phyloP scores from a whole-genome alignment of 805 yeast species.

The Candida montana region DNA sequence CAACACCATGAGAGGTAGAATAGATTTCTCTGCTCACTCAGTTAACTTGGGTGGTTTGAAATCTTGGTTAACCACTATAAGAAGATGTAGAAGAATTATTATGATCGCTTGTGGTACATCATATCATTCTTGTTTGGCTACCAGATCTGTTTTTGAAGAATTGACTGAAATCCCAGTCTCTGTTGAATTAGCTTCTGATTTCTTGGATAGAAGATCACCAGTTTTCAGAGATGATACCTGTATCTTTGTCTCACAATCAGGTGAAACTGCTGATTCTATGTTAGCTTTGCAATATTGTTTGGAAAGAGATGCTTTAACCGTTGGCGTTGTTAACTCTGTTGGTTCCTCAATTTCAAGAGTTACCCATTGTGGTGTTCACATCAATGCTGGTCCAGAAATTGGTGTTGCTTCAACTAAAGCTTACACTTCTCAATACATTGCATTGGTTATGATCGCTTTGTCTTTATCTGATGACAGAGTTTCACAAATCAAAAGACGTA shows the following conservation, averaged over 20 bases:
- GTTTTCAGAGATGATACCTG: slow-evolving; percentile 98
- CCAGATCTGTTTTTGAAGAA: slow-evolving; percentile 94
- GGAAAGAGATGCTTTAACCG: slow-evolving; percentile 95
- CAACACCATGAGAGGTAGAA: slow-evolving; percentile 99
- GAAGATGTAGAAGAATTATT: slow-evolving; percentile 90
- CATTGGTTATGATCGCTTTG: slow-evolving; percentile 92
- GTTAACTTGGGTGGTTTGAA: slow-evolving; percentile 89
- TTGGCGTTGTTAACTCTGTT: slow-evolving; percentile 95
- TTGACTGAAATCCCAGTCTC: slow-evolving; percentile 90
- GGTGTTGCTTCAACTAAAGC: slow-evolving; percentile 99
- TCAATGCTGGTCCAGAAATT: slow-evolving; percentile 98
- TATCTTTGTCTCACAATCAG: slow-evolving; percentile 96
- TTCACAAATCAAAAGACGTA: slow-evolving; percentile 69
- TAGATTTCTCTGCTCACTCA: slow-evolving; percentile 75
- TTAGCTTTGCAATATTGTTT: slow-evolving; percentile 91
- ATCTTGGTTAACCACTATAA: slow-evolving; percentile 76
- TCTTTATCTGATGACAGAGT: slow-evolving; percentile 90
- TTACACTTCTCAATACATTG: slow-evolving; percentile 96
- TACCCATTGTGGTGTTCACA: slow-evolving; percentile 99
- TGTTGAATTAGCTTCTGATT: slow-evolving; percentile 91
- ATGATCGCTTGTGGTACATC: slow-evolving; percentile 99
- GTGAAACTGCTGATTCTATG: slow-evolving; percentile 98
- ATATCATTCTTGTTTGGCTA: slow-evolving; percentile 96
- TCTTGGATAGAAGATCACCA: slow-evolving; percentile 92
- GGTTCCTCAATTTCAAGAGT: slow-evolving; percentile 96